These are phyloP conservation scores for Ceratobasidium sp. DNA, from an alignment of 1,284 basidiomycete genomes.

Conservation along the genomic window DNA sequence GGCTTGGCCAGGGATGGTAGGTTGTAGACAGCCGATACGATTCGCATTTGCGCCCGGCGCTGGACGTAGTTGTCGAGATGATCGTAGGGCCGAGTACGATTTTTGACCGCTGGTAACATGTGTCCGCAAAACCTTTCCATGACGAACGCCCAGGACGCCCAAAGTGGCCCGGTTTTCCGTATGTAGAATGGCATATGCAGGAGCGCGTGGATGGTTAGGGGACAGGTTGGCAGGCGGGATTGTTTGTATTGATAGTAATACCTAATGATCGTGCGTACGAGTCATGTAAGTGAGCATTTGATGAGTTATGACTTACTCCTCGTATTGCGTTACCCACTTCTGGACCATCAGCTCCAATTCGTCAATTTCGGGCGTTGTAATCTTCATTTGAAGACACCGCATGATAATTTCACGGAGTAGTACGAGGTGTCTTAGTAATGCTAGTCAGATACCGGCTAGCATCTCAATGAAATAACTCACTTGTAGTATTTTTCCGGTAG, in stretches of 20 bases:
- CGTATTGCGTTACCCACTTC: constrained; percentile 47
- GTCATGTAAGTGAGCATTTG: not conserved
- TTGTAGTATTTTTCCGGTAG: constrained; percentile 46
- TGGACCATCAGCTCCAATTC: constrained; percentile 42
- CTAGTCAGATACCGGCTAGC: not conserved
- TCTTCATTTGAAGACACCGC: constrained; percentile 40
- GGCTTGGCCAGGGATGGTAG: not conserved
- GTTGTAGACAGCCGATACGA: not conserved
- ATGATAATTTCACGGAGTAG: constrained; percentile 43
- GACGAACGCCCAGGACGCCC: constrained; percentile 57
- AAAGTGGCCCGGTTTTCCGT: constrained; percentile 50
- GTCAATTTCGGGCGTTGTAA: constrained; percentile 43
- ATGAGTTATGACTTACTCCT: constrained; percentile 43
- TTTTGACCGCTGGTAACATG: constrained; percentile 45
- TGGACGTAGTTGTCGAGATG: constrained; percentile 2
- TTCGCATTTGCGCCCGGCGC: constrained; percentile 10
- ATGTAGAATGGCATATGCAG: constrained; percentile 53
- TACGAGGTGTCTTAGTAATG: not conserved
- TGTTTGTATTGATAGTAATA: constrained; percentile 53
- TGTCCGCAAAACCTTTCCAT: constrained; percentile 50
- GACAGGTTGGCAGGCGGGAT: constrained; percentile 49
- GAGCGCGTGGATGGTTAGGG: constrained; percentile 53
- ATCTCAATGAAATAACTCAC: too few species aligned
- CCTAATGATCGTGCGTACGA: constrained; percentile 42
- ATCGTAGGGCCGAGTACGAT: constrained; percentile 34